Evolutionary conservation across 257 asterid genomes (phyloP), one percentile per base, ranked within the genome.

Genomic region (Nicotiana benthamiana): DNA sequence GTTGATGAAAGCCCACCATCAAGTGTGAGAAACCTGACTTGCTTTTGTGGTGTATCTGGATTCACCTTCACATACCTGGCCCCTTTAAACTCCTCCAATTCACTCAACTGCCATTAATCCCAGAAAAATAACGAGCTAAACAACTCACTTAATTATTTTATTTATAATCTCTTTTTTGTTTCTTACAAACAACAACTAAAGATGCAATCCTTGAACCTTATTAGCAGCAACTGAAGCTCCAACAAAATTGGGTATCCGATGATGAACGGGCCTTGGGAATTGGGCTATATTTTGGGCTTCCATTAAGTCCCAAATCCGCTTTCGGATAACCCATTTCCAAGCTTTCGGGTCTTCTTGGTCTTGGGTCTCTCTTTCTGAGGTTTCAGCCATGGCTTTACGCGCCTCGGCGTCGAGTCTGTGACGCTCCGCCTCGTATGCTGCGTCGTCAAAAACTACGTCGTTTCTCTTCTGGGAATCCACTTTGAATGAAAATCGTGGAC

Each of bases 41-140:
- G 98, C 83, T 92, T 94, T 80, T 94, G 98, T 4, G 98, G 98
- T 6, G 97, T 93, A 80, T 94, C 98, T 68, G 98, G 98, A 87
- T 94, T 94, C 63, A 94, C 97, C 82, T 94, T 94, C 87, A 94
- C 98, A 84, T 97, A 94, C 10, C 87, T 83, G 10, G 98, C 95
- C 86, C 75, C 84, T 83, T 88, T 90, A 81, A 93, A 94, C 87
- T 81, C 97, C 80, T 90, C 91, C 89, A 94, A 53, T 77, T 86
- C 94, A 85, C 97, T 88, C 43, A 94, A 80, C 97, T 94, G 90
- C 80, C 81, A 81, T 61, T 27, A 32, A 40, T 64, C n/a, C n/a
- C 78, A 20, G 6, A 63, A 56, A 72, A 36, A 60, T 12, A 80
- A 48, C 4, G 1, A 30, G 27, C 9, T 67, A 74, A 15, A 79